Percentiles rank a stretch among this genome's conserved stretches.
Evolutionary conservation across 1,139 yeast genomes (phyloP).

Genomic region (Saccharomyces hybrid): DNA sequence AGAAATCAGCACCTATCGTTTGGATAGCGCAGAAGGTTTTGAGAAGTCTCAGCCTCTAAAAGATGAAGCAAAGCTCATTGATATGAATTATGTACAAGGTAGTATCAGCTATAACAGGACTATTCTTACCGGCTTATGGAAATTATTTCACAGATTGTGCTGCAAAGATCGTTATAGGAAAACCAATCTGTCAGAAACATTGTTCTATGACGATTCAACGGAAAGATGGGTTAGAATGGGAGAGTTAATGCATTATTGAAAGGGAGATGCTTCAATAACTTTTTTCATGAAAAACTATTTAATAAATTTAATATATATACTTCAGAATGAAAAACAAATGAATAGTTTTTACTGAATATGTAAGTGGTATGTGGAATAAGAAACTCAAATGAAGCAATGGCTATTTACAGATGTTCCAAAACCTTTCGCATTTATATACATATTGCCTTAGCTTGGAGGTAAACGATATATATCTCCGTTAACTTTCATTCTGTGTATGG

Average conservation of each 20-base stretch:
- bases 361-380: background rate
- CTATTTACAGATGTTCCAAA: background rate
- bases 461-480: constrained; percentile 48
- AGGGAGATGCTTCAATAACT: background rate
- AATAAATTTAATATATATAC: background rate
- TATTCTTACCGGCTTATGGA: background rate
- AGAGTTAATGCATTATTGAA: background rate
- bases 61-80: background rate
- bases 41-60: background rate
- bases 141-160: background rate
- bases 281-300: background rate
- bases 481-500: constrained; percentile 41
- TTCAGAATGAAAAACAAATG: background rate
- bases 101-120: background rate
- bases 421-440: background rate
- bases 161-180: background rate
- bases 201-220: background rate
- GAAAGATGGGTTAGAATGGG: background rate
- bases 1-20: background rate
- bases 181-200: background rate
- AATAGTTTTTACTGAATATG: background rate
- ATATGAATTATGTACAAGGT: background rate
- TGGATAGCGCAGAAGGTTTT: background rate
- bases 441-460: constrained; percentile 22
- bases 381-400: background rate